Evolutionary conservation across 768 basidiomycete species (phyloP).

Genomic region (Mycena rosella): DNA sequence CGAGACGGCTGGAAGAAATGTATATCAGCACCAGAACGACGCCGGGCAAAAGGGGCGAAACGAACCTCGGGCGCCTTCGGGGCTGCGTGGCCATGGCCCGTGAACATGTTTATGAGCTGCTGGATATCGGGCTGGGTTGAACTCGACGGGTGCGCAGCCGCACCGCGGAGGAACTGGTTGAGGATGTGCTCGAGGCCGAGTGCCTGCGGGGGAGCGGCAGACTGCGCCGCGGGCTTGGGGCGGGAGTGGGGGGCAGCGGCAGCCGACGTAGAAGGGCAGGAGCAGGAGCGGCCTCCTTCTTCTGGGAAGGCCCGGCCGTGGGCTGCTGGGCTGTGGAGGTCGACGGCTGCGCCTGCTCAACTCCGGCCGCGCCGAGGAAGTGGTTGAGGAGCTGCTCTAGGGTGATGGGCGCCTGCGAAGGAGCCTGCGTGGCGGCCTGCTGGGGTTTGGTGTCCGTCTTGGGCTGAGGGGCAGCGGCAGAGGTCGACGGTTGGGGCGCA

Average conservation of each 20-base stretch:
- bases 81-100: constrained; percentile 6
- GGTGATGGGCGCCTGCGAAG: neutral
- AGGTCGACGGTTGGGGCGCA: neutral
- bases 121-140: neutral
- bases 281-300: constrained; percentile 13
- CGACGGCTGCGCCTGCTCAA: neutral
- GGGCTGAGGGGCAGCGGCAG: neutral
- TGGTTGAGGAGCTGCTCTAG: neutral
- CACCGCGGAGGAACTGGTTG: constrained; percentile 16
- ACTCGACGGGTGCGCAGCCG: neutral
- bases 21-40: neutral
- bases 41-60: neutral
- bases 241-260: no score
- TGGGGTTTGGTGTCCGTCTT: neutral
- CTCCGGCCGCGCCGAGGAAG: neutral
- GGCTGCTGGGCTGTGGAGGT: neutral
- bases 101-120: constrained; percentile 32
- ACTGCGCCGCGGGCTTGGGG: neutral
- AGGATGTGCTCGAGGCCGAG: constrained; percentile 8
- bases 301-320: neutral
- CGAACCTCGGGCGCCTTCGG: constrained; percentile 21
- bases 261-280: no score
- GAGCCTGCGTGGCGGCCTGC: neutral
- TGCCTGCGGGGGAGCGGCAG: constrained; percentile 1
- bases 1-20: constrained; percentile 14